A percentile compares a stretch with the other conserved stretches of the same genome.
Evolutionary conservation across 1,284 basidiomycete genomes (phyloP).

Genomic region (Irpex sp.): DNA sequence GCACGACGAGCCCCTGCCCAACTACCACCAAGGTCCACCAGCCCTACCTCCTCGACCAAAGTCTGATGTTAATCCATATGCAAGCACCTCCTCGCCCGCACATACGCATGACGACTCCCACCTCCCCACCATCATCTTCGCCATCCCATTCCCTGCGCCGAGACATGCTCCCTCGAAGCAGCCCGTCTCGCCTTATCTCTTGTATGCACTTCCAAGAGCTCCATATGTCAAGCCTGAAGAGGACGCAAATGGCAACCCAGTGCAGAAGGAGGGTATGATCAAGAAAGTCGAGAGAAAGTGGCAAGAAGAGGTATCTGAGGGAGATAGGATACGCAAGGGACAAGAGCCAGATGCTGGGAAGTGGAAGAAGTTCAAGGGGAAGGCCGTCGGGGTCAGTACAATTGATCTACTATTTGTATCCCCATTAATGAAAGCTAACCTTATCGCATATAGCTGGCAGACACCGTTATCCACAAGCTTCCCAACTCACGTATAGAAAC

Average conservation of each 20-base stretch:
- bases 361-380: neutral
- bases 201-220: neutral
- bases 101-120: neutral
- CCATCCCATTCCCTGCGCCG: neutral
- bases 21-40: neutral
- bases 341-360: neutral
- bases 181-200: neutral
- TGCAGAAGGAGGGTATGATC: neutral
- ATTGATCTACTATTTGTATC: neutral
- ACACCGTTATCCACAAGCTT: neutral
- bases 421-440: neutral
- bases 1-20: neutral
- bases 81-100: too few relatives aligned
- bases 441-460: neutral
- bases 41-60: neutral
- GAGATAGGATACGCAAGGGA: neutral
- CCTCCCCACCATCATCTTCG: neutral
- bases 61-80: neutral
- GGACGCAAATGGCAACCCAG: neutral
- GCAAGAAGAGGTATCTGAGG: neutral
- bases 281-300: neutral
- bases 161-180: neutral
- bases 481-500: neutral
- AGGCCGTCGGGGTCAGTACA: neutral
- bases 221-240: neutral